Conservation (phyloP, 2,329 filamentous ascomycete species). For the Scytalidium sp. region DNA sequence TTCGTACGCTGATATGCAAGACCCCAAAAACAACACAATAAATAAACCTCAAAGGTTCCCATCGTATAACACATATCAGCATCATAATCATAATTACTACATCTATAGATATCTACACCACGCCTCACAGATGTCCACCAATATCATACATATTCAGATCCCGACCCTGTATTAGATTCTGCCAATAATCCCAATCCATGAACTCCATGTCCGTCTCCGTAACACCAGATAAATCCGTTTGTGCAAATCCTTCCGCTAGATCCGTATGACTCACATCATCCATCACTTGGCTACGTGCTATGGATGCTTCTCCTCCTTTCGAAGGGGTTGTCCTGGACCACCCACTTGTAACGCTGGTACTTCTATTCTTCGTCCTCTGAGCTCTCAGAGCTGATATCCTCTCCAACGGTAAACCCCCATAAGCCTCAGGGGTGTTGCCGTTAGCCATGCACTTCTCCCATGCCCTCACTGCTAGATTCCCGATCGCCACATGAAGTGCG, state of each 20-base stretch:
- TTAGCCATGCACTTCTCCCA: constrained; percentile 17
- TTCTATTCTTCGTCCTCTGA: not conserved
- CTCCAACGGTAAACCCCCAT: not conserved
- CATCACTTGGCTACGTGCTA: not conserved
- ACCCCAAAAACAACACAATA: no score
- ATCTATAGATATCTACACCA: not conserved
- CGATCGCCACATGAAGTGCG: constrained; percentile 22
- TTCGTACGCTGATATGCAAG: no score
- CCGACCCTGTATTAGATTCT: constrained; percentile 16
- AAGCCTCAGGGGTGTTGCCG: not conserved
- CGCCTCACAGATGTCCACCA: not conserved
- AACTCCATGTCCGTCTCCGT: not conserved
- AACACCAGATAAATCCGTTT: not conserved
- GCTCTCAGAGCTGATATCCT: not conserved
- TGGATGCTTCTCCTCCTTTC: not conserved
- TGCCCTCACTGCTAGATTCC: constrained; percentile 26
- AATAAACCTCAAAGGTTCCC: no score
- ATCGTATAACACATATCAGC: no score
- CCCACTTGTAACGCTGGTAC: not conserved
- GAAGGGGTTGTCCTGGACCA: not conserved
- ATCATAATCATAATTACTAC: not conserved
- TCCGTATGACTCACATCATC: not conserved
- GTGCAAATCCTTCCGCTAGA: not conserved
- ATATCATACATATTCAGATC: not conserved
- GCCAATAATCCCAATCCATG: constrained; percentile 29